Conservation (phyloP, 176 grass and related monocot species). For the Eragrostis curvula region DNA sequence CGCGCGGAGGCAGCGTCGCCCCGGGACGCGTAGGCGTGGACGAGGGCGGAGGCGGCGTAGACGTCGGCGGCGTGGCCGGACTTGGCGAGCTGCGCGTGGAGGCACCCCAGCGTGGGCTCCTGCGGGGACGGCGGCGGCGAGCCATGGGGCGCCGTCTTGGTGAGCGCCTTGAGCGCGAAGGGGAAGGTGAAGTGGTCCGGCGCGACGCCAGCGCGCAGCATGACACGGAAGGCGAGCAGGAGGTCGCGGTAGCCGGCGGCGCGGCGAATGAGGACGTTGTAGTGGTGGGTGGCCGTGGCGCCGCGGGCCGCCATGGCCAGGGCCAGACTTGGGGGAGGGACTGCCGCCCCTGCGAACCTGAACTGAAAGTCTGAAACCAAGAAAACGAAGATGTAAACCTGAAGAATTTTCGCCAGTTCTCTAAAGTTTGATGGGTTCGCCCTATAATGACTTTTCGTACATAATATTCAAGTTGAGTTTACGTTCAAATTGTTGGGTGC, state of each 20-base stretch:
- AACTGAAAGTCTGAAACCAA: no score
- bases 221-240: conserved; percentile 38
- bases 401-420: no score
- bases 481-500: no score
- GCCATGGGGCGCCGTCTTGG: not conserved
- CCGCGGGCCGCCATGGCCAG: conserved; percentile 7
- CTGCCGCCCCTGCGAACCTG: no score
- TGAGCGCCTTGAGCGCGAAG: conserved; percentile 46
- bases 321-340: no score
- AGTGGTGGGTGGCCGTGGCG: not conserved
- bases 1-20: conserved; percentile 23
- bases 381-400: no score
- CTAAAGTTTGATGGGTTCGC: no score
- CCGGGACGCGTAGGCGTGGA: conserved; percentile 29
- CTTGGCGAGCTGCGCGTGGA: conserved; percentile 42
- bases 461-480: no score
- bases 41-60: conserved; percentile 36
- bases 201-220: conserved; percentile 13
- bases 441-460: no score
- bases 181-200: conserved; percentile 58
- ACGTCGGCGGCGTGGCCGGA: conserved; percentile 42
- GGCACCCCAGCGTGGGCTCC: not conserved
- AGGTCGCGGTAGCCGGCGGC: not conserved
- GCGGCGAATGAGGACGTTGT: conserved; percentile 4
- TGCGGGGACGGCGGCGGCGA: not conserved